Evolutionary conservation across 306 rosid species (phyloP).

Genomic region (Quercus parvula): DNA sequence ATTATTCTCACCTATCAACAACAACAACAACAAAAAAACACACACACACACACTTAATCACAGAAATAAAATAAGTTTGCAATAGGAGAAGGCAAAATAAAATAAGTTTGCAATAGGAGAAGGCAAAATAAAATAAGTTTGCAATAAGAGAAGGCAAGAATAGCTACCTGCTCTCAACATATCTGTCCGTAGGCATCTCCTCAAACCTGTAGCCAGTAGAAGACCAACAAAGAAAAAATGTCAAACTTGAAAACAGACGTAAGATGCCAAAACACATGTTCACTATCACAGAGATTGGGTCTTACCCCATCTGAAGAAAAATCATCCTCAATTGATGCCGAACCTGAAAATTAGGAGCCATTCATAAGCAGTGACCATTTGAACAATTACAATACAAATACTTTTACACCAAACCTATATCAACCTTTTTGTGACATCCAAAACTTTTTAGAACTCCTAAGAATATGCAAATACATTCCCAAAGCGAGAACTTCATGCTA

Average conservation of each 20-base stretch:
- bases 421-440: neutral
- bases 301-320: constrained; percentile 91
- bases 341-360: constrained; percentile 54
- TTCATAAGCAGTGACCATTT: constrained; percentile 10
- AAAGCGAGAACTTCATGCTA: too few relatives aligned
- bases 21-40: too few relatives aligned
- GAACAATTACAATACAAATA: neutral
- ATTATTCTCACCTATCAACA: too few relatives aligned
- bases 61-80: neutral
- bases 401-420: neutral
- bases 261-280: constrained; percentile 7
- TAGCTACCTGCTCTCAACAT: constrained; percentile 90
- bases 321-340: constrained; percentile 71
- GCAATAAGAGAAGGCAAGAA: constrained; percentile 10
- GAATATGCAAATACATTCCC: neutral
- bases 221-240: constrained; percentile 9
- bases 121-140: neutral
- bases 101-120: neutral
- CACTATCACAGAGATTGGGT: constrained; percentile 16
- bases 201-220: constrained; percentile 63
- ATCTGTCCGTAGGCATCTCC: constrained; percentile 98
- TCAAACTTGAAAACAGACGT: constrained; percentile 4
- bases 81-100: constrained; percentile 6
- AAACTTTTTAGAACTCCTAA: neutral
- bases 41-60: neutral